A percentile compares a stretch with the other conserved stretches of the same genome.
Conservation (phyloP, 768 basidiomycete species). For the Suillus cothurnatus region DNA sequence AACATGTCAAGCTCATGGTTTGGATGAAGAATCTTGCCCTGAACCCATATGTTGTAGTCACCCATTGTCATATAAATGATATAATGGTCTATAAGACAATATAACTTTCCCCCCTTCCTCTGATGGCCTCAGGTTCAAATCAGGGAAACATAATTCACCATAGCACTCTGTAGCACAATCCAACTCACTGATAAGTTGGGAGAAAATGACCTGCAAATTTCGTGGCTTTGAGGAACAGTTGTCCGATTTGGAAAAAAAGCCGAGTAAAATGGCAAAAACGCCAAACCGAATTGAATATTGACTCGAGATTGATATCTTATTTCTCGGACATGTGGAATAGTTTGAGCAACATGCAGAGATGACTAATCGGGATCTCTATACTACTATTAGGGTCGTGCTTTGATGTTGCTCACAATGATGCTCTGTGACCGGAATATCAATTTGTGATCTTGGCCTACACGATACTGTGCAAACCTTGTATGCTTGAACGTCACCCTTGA, state of each 20-base stretch:
- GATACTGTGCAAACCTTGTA: constrained; percentile 68
- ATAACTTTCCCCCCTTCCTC: no score
- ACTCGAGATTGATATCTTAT: no score
- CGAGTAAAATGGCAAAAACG: background rate
- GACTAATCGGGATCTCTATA: background rate
- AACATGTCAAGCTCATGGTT: background rate
- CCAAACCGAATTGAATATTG: background rate
- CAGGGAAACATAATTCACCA: no score
- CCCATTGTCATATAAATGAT: no score
- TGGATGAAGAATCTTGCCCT: constrained; percentile 19
- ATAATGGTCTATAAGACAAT: no score
- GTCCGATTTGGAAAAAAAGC: background rate
- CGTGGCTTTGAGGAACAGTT: background rate
- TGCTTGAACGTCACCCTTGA: constrained; percentile 85
- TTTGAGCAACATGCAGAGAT: background rate
- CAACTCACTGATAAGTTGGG: no score
- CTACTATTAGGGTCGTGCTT: constrained; percentile 48
- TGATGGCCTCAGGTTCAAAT: no score
- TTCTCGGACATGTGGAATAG: background rate
- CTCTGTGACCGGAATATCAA: constrained; percentile 45
- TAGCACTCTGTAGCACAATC: no score
- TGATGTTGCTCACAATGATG: constrained; percentile 75
- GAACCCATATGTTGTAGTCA: constrained; percentile 31
- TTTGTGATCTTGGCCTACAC: background rate
- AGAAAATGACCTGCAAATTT: constrained; percentile 10